phyloP scores from a whole-genome alignment of 768 basidiomycete species.

The Lactarius tabidus region DNA sequence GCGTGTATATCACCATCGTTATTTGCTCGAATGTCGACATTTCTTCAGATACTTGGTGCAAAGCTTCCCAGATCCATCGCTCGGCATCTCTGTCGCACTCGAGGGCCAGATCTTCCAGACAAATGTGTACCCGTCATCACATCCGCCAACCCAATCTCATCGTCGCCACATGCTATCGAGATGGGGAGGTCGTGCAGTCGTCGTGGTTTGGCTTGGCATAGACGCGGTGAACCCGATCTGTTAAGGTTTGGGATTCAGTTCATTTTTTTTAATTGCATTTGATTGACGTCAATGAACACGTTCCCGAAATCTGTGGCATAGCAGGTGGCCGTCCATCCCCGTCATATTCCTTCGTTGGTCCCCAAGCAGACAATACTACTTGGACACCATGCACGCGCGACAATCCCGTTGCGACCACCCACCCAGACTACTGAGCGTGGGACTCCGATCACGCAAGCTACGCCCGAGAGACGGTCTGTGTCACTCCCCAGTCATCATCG shows the following conservation, averaged over 20 bases:
- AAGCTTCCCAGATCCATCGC: slow-evolving; percentile 71
- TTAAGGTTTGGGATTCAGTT: slow-evolving; percentile 48
- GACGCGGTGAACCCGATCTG: slow-evolving; percentile 96
- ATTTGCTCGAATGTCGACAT: neutral
- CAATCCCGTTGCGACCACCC: slow-evolving; percentile 63
- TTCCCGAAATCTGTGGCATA: slow-evolving; percentile 97
- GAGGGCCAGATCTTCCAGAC: slow-evolving; percentile 82
- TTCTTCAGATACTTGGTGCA: slow-evolving; percentile 65
- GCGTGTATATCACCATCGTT: slow-evolving; percentile 14
- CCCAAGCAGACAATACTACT: slow-evolving; percentile 86
- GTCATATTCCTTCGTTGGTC: slow-evolving; percentile 95
- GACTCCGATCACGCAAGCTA: slow-evolving; percentile 16
- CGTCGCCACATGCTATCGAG: slow-evolving; percentile 26
- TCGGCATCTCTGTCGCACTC: slow-evolving; percentile 77
- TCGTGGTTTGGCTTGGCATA: slow-evolving; percentile 85
- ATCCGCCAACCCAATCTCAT: slow-evolving; percentile 30
- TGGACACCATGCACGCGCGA: slow-evolving; percentile 74
- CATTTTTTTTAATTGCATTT: neutral
- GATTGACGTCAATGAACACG: slow-evolving; percentile 42
- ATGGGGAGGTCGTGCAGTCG: slow-evolving; percentile 84
- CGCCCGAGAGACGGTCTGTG: slow-evolving; percentile 15
- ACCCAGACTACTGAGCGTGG: slow-evolving; percentile 29
- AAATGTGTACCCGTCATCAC: slow-evolving; percentile 80
- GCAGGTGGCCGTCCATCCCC: slow-evolving; percentile 96
- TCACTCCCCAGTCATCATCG: slow-evolving; percentile 28